Evolutionary conservation across 805 yeast genomes (phyloP).

Genomic region (Lachancea fermentati): DNA sequence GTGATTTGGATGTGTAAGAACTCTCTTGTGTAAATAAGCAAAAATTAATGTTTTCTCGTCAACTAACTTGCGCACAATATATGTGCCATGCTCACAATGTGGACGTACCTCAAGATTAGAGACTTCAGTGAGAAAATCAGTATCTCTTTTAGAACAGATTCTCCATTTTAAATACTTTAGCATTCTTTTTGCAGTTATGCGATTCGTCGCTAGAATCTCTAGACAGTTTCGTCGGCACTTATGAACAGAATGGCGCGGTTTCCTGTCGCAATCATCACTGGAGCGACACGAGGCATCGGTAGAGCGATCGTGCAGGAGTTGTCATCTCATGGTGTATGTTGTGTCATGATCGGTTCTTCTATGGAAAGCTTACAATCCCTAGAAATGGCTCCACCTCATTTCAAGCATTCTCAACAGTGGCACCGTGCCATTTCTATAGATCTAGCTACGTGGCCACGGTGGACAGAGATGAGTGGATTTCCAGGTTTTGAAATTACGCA

Average conservation of each 20-base stretch:
- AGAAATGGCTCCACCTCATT: conserved; percentile 9
- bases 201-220: no score
- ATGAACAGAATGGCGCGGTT: conserved; percentile 5
- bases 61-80: no score
- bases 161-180: no score
- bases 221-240: no score
- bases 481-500: conserved; percentile 14
- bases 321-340: conserved; percentile 22
- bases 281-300: conserved; percentile 42
- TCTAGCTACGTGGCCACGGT: conserved; percentile 26
- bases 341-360: conserved; percentile 25
- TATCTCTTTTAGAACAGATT: no score
- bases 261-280: conserved; percentile 35
- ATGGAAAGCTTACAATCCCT: conserved; percentile 8
- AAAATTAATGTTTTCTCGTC: no score
- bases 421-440: conserved; percentile 27
- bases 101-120: no score
- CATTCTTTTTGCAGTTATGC: no score
- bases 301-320: conserved; percentile 29
- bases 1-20: background rate
- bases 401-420: conserved; percentile 13
- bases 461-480: conserved; percentile 12
- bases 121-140: no score
- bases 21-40: conserved; percentile 2
- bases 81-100: no score